Conservation (phyloP, 1,139 yeast genomes). For the Blastobotrys petasosporus region DNA sequence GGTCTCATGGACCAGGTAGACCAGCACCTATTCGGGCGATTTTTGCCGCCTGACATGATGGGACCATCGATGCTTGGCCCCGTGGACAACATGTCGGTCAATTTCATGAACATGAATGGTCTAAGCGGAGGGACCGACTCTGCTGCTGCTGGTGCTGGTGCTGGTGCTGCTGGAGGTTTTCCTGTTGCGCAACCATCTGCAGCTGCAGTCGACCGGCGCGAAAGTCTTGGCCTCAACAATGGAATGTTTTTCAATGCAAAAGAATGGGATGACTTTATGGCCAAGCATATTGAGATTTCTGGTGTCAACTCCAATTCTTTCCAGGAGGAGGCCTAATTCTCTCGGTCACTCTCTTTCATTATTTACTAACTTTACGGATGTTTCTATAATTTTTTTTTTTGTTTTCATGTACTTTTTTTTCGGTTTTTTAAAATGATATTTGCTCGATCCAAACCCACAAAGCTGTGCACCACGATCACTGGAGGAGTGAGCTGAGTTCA, state of each 20-base stretch:
- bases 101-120: too few relatives aligned
- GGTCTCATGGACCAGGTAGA: conserved; percentile 82
- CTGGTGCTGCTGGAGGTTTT: background rate
- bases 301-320: conserved; percentile 20
- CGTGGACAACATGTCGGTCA: background rate
- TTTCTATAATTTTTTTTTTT: background rate
- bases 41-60: conserved; percentile 78
- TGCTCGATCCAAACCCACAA: too few relatives aligned
- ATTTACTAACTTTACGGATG: background rate
- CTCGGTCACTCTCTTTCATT: too few relatives aligned
- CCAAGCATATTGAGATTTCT: conserved; percentile 28
- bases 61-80: background rate
- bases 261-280: conserved; percentile 30
- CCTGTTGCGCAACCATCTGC: background rate
- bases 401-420: background rate
- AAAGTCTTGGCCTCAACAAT: background rate
- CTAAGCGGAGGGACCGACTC: too few relatives aligned
- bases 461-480: too few relatives aligned
- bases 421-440: background rate
- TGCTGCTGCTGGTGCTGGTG: background rate
- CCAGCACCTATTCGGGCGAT: conserved; percentile 75
- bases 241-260: conserved; percentile 3
- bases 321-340: background rate
- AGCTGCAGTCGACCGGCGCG: background rate
- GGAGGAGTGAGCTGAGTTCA: too few relatives aligned